Base-by-base conservation (phyloP, 805 yeast genomes). In the Scheffersomyces ergatensis region DNA sequence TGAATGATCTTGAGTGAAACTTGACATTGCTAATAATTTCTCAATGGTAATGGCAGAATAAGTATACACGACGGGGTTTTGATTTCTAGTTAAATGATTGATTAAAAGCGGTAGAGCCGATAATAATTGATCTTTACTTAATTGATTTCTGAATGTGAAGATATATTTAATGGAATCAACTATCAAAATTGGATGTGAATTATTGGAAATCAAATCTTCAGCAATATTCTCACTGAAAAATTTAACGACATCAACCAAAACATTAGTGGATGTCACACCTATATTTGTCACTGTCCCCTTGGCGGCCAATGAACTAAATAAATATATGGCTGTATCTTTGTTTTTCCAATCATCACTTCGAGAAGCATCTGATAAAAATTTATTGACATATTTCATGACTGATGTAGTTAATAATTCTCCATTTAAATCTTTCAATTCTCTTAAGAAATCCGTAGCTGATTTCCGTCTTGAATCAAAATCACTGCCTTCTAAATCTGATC, bases 81-180 rank as follows among this genome's bases (percentile, higher is more conserved):
- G 63, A 26, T 83, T 77, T 39, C 72, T 66, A 25, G 49, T 47
- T 50, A 95, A 77, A 57, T 87, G 89, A 13, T 74, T 72, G 9
- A 89, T 79, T 44, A 93, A 67, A 32, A 88, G 67, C 13, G 97
- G 96, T 61, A 93, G 74, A 1, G 93, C 81, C 45, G 87, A 84
- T 8, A 80, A 58, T 23, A 93, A 68, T 59, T 92, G 97, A 7
- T 77, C 84, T 56, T 89, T 90, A 5, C 93, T 88, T 44, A 93
- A 71, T 67, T 93, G 99, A 60, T 92, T 90, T 68, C 99, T 78
- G 67, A 93, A 93, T 2, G 82, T 81, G 65, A 85, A 82, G 43
- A 93, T 84, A 58, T 85, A 95, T 59, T 89, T 88, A 60, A 93
- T 89, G 2, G 99, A 95, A 63, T 92, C 98, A 36, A 89, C 92